Percentiles rank a stretch among this genome's conserved stretches.
Conservation (phyloP, 2,329 filamentous ascomycete genomes). For the Curvularia sp. region DNA sequence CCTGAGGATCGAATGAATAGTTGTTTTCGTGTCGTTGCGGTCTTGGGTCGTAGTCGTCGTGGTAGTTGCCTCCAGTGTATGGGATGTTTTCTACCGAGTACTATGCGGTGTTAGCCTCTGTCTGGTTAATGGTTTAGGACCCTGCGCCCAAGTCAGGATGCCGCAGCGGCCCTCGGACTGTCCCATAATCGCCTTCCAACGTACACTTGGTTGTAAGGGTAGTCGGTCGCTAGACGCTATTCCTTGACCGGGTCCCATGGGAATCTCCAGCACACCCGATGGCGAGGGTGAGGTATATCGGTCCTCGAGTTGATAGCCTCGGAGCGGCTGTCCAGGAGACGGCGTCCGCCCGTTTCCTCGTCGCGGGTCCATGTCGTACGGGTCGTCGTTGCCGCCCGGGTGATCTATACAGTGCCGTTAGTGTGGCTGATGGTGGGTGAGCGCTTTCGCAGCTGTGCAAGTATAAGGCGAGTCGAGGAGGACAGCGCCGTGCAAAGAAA, state of each 20-base stretch:
- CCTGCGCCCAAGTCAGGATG: neutral
- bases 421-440: conserved; percentile 4
- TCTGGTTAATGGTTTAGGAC: neutral
- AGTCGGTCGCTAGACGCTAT: conserved; percentile 76
- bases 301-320: conserved; percentile 84
- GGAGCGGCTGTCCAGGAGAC: conserved; percentile 76
- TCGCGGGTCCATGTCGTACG: conserved; percentile 61
- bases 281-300: conserved; percentile 68
- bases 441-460: neutral
- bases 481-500: neutral
- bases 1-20: conserved; percentile 80
- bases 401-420: conserved; percentile 30
- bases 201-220: conserved; percentile 82
- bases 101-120: conserved; percentile 46
- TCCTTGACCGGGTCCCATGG: conserved; percentile 64
- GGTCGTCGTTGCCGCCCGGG: conserved; percentile 29
- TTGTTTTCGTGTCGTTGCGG: conserved; percentile 63
- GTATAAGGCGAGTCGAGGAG: neutral
- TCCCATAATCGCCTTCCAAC: conserved; percentile 46
- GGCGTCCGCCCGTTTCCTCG: conserved; percentile 63
- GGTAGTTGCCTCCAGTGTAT: conserved; percentile 68
- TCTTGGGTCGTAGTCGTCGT: conserved; percentile 59
- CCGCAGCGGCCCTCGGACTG: conserved; percentile 4
- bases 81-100: conserved; percentile 76
- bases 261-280: conserved; percentile 66